Base-by-base conservation (phyloP, 1,284 basidiomycete species). In the Nidula niveotomentosa region DNA sequence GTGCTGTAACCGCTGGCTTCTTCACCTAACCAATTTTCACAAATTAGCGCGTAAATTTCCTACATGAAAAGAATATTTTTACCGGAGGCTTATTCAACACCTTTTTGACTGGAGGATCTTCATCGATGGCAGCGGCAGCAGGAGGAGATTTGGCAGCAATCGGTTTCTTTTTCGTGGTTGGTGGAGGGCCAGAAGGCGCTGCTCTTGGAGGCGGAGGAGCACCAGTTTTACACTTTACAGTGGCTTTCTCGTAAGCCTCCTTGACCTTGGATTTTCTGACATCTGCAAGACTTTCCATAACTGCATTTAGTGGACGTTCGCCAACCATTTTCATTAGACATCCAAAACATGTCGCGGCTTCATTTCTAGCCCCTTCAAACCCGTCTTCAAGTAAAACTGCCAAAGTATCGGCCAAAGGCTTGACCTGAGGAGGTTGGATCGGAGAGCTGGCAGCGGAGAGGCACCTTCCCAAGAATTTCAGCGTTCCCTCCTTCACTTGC, bases 241-340 rank as follows among this genome's bases (percentile, higher is more conserved):
- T 86, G 1, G 93, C 94, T 61, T 90, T 93, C 60, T 91, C 94
- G 62, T 85, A 94, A 8, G 93, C 93, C 66, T 98, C 97, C 72
- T 93, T 96, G 54, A 99, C 92, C 72, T 99, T 99, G 5, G 77
- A 82, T 73, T 95, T 96, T 60, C 96, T 83, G 39, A 98, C 80
- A 64, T 98, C 96, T 36, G 94, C 88, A 52, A 99, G 77, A 30
- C 82, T 77, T 58, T 98, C 96, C 76, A 98, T 84, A 36, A 93
- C 80, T 0, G 92, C 91, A 68, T 91, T 94, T 59, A 99, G 83
- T 9, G 92, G 88, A 33, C 97, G 80, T 70, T 99, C 96, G 23
- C 97, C 97, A 10, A 99, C 85, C 79, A 99, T 95, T 78, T 94
- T 98, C 93, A 97, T 96, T 61, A 99, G 75, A 0, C 89, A 91